These are phyloP conservation scores for Pythium aristosporum DNA, from an alignment of 352 stramenopile genomes.

Conservation along the genomic window DNA sequence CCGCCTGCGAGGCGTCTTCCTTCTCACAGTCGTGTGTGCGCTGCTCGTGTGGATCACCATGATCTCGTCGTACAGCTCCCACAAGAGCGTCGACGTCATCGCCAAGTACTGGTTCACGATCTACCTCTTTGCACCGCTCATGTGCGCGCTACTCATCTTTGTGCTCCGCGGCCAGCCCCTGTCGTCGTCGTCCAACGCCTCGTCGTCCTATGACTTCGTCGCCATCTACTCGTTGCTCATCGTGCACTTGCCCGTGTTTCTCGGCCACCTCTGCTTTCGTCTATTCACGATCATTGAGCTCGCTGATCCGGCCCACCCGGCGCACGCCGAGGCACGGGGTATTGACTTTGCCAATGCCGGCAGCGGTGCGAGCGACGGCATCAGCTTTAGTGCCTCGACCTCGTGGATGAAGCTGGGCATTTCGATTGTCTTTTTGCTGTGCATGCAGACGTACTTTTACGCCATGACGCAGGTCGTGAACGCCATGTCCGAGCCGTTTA, in stretches of 20 bases:
- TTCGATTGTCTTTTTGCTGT: slow-evolving; percentile 69
- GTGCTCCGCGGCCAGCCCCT: slow-evolving; percentile 29
- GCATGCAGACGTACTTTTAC: slow-evolving; percentile 88
- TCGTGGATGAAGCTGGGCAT: slow-evolving; percentile 76
- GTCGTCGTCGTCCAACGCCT: slow-evolving; percentile 23
- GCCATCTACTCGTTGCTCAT: slow-evolving; percentile 75
- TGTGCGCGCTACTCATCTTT: slow-evolving; percentile 62
- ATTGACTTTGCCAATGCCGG: slow-evolving; percentile 14
- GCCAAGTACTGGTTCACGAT: slow-evolving; percentile 59
- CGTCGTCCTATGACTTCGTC: slow-evolving; percentile 56
- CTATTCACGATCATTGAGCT: slow-evolving; percentile 67
- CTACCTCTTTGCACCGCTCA: slow-evolving; percentile 55
- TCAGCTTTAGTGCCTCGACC: slow-evolving; percentile 32
- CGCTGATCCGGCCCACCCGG: slow-evolving; percentile 24
- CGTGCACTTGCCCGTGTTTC: slow-evolving; percentile 76
- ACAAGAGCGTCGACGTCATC: slow-evolving; percentile 27
- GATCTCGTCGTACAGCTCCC: slow-evolving; percentile 64
- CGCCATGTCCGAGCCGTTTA: slow-evolving; percentile 77
- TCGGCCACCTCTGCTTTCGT: slow-evolving; percentile 76
- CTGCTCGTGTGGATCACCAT: slow-evolving; percentile 65
- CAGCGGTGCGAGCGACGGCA: slow-evolving; percentile 12
- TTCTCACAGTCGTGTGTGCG: slow-evolving; percentile 41
- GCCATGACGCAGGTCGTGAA: slow-evolving; percentile 81
- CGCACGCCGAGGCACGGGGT: slow-evolving; percentile 17
- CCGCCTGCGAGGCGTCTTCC: slow-evolving; percentile 32